phyloP scores from a whole-genome alignment of 1,139 yeast genomes.

The Martiniozyma asiatica region DNA sequence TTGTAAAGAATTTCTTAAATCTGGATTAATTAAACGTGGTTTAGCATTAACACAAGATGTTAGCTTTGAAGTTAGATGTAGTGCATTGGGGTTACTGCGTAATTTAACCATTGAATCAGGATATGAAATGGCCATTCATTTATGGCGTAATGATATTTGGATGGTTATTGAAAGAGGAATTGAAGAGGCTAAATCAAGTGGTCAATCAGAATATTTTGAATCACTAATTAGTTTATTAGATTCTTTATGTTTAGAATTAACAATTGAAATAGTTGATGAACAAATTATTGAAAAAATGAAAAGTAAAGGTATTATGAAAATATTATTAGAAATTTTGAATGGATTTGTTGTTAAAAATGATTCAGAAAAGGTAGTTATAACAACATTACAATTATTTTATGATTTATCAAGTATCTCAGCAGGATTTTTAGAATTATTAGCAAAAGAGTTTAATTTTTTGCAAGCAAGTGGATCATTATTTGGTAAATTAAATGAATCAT shows the following conservation, averaged over 20 bases:
- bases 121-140: slow-evolving; percentile 61
- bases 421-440: slow-evolving; percentile 33
- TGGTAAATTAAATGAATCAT: background rate
- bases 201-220: slow-evolving; percentile 36
- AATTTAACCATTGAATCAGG: slow-evolving; percentile 81
- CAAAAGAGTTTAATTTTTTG: slow-evolving; percentile 3
- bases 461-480: slow-evolving; percentile 5
- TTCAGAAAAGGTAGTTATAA: slow-evolving; percentile 21
- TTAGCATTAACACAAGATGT: slow-evolving; percentile 44
- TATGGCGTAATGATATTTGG: slow-evolving; percentile 77
- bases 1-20: slow-evolving; percentile 56
- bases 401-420: slow-evolving; percentile 55
- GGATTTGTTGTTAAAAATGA: slow-evolving; percentile 1
- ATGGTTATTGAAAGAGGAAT: slow-evolving; percentile 27
- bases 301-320: slow-evolving; percentile 26
- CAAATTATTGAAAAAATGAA: slow-evolving; percentile 33
- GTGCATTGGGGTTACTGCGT: slow-evolving; percentile 68
- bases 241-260: slow-evolving; percentile 48
- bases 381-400: slow-evolving; percentile 48
- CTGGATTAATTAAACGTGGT: slow-evolving; percentile 51
- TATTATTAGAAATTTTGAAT: slow-evolving; percentile 24
- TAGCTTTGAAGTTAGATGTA: slow-evolving; percentile 66
- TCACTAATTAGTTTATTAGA: slow-evolving; percentile 60
- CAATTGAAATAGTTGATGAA: slow-evolving; percentile 44
- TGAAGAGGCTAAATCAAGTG: too few relatives aligned